Evolutionary conservation across 1,139 yeast species (phyloP).

Genomic region (Candida sanyaensis): DNA sequence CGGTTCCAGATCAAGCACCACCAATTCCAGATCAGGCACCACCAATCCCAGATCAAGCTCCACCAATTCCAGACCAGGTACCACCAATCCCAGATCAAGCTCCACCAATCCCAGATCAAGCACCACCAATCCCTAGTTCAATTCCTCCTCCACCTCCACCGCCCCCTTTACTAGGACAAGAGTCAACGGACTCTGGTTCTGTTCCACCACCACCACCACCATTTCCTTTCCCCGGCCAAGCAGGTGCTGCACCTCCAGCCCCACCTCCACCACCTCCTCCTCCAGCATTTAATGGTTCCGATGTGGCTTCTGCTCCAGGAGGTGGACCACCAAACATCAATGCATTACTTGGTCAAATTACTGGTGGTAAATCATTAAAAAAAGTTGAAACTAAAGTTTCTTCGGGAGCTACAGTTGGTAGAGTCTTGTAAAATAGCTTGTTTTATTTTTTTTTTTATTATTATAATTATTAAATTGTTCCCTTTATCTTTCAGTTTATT

Average conservation of each 20-base stretch:
- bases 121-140: conserved; percentile 13
- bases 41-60: not conserved
- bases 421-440: conserved; percentile 26
- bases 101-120: not conserved
- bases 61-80: conserved; percentile 7
- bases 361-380: conserved; percentile 50
- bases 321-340: conserved; percentile 40
- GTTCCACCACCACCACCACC: conserved; percentile 17
- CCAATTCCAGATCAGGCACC: conserved; percentile 6
- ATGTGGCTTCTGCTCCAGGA: conserved; percentile 21
- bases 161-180: conserved; percentile 15
- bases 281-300: conserved; percentile 19
- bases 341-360: conserved; percentile 57
- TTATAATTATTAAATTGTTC: no score
- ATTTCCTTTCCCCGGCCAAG: conserved; percentile 17
- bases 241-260: conserved; percentile 15
- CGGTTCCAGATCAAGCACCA: not conserved
- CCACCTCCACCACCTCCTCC: conserved; percentile 19
- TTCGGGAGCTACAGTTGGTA: conserved; percentile 50
- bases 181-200: conserved; percentile 13
- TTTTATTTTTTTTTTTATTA: not conserved
- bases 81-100: conserved; percentile 5
- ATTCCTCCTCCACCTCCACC: conserved; percentile 14
- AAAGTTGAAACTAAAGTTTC: conserved; percentile 51
- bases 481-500: not conserved